Evolutionary conservation across 176 grass and related monocot species (phyloP).

Genomic region (Metroxylon sagu): DNA sequence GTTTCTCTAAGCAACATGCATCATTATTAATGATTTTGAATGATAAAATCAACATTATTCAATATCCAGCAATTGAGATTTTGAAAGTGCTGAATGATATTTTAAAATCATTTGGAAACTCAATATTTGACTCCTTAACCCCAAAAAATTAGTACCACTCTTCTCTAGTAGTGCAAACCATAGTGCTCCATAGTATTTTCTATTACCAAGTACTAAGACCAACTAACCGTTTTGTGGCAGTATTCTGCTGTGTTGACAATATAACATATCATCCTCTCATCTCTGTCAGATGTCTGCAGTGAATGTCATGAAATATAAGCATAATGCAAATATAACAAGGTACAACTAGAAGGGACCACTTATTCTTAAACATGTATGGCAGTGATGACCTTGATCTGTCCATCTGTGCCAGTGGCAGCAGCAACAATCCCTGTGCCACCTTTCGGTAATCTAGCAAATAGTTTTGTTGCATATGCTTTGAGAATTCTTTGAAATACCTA

Average conservation of each 20-base stretch:
- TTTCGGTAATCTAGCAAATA: conserved; percentile 83
- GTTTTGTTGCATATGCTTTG: conserved; percentile 82
- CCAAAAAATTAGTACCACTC: no score
- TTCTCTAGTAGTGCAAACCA: no score
- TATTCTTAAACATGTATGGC: conserved; percentile 1
- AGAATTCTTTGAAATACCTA: conserved; percentile 91
- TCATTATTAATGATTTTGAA: no score
- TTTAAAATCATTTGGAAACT: no score
- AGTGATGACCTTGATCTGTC: conserved; percentile 69
- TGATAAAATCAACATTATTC: no score
- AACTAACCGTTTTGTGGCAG: conserved; percentile 91
- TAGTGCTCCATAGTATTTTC: background rate
- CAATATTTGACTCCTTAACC: no score
- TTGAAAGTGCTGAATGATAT: no score
- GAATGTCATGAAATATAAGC: conserved; percentile 23
- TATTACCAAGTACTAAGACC: conserved; percentile 9
- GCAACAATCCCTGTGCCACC: conserved; percentile 93
- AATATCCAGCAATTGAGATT: no score
- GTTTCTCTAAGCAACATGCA: no score
- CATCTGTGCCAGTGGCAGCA: conserved; percentile 92
- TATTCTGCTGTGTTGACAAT: conserved; percentile 97
- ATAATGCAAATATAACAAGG: background rate
- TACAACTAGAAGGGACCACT: no score
- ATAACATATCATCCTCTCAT: conserved; percentile 98
- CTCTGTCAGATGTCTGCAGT: conserved; percentile 88